These are phyloP conservation scores for Phenoliferia sp. DNA, from an alignment of 1,284 basidiomycete genomes.

Conservation along the genomic window DNA sequence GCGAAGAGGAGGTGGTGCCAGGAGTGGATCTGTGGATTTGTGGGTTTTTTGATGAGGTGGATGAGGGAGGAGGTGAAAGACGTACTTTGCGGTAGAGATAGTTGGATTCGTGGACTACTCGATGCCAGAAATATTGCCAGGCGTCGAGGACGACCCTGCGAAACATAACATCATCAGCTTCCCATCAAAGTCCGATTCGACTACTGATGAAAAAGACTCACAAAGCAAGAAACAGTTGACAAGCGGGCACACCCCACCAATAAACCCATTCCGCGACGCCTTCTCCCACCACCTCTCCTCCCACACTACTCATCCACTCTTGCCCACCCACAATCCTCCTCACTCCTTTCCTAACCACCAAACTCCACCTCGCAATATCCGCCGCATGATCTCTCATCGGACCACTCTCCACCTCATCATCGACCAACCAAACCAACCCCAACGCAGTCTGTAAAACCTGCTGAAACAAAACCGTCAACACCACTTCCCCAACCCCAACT, in stretches of 20 bases:
- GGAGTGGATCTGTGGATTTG: slow-evolving; percentile 66
- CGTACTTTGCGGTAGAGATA: slow-evolving; percentile 66
- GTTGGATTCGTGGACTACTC: slow-evolving; percentile 86
- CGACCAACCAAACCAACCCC: slow-evolving; percentile 65
- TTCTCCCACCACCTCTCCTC: slow-evolving; percentile 50
- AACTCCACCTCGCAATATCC: slow-evolving; percentile 46
- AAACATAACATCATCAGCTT: background rate
- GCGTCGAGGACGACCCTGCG: slow-evolving; percentile 88
- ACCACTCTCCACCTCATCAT: slow-evolving; percentile 45
- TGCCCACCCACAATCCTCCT: slow-evolving; percentile 50
- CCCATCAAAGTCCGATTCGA: background rate
- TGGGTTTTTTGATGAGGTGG: background rate
- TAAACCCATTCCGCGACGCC: slow-evolving; percentile 64
- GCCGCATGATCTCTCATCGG: slow-evolving; percentile 53
- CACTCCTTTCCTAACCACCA: slow-evolving; percentile 47
- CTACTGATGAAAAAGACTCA: slow-evolving; percentile 48
- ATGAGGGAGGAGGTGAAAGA: background rate
- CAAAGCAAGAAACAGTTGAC: slow-evolving; percentile 78
- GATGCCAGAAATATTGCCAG: slow-evolving; percentile 97
- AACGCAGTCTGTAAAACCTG: slow-evolving; percentile 78
- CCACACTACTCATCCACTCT: slow-evolving; percentile 42
- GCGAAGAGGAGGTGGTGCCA: slow-evolving; percentile 95
- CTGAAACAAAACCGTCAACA: slow-evolving; percentile 75
- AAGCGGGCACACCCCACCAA: slow-evolving; percentile 86
- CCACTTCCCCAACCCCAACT: slow-evolving; percentile 64